Conservation (phyloP, 345 rosid species). For the Reutealis trisperma region DNA sequence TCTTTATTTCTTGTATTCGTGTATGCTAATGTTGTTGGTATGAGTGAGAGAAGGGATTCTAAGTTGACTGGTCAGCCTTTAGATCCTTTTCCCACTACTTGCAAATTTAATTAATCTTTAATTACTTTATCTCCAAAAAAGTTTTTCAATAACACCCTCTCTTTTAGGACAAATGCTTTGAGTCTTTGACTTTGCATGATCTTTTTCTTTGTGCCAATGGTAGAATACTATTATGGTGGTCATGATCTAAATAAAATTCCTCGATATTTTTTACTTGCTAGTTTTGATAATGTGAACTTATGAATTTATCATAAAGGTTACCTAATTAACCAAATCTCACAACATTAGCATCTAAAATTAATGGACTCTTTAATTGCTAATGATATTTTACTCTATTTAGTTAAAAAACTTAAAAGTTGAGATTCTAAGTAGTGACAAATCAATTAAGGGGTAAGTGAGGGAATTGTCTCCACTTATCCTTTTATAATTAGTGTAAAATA, state of each 20-base stretch:
- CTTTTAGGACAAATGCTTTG: constrained; percentile 19
- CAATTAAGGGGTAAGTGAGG: too few species aligned
- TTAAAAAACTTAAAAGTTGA: too few species aligned
- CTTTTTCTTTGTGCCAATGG: not conserved
- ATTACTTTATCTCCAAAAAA: not conserved
- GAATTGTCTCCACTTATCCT: too few species aligned
- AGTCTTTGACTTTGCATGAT: constrained; percentile 19
- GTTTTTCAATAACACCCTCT: not conserved
- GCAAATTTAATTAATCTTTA: not conserved
- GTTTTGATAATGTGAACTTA: not conserved
- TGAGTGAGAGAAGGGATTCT: constrained; percentile 26
- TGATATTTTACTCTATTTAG: too few species aligned
- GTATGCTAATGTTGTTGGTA: constrained; percentile 11
- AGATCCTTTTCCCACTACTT: constrained; percentile 6
- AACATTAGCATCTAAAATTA: too few species aligned
- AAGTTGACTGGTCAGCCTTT: constrained; percentile 56
- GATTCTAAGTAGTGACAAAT: too few species aligned
- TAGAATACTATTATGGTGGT: constrained; percentile 2
- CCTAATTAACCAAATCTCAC: too few species aligned
- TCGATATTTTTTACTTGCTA: not conserved
- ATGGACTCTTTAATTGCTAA: too few species aligned
- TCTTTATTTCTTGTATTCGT: not conserved
- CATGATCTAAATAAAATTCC: not conserved
- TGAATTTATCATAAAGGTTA: not conserved
- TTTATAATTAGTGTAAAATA: too few species aligned